Percentiles rank a stretch among this genome's conserved stretches.
These are phyloP conservation scores for Kluyveromyces marxianus DNA, from an alignment of 1,139 yeast genomes.

Conservation along the genomic window DNA sequence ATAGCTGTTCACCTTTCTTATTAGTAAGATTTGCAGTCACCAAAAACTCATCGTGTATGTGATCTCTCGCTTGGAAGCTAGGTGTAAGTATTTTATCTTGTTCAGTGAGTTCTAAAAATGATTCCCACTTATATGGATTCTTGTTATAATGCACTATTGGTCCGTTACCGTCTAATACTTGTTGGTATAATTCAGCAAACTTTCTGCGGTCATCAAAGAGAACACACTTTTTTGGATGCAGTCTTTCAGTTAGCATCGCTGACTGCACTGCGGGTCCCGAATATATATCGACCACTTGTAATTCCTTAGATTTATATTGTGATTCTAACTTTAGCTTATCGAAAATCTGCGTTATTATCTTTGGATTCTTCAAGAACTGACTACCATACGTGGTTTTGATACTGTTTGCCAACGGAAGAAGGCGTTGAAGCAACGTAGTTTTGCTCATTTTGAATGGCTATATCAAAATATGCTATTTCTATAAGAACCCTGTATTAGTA, in stretches of 20 bases:
- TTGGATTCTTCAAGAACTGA: slow-evolving; percentile 11
- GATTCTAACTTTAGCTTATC: slow-evolving; percentile 29
- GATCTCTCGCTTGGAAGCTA: slow-evolving; percentile 33
- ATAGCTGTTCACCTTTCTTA: slow-evolving; percentile 53
- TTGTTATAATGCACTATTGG: slow-evolving; percentile 28
- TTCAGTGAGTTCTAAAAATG: slow-evolving; percentile 42
- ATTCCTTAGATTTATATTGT: slow-evolving; percentile 37
- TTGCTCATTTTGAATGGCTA: background rate
- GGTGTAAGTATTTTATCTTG: slow-evolving; percentile 40
- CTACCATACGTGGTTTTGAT: slow-evolving; percentile 5
- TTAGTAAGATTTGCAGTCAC: slow-evolving; percentile 59
- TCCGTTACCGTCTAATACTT: background rate
- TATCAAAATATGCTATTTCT: background rate
- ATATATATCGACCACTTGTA: slow-evolving; percentile 61
- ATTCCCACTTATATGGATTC: slow-evolving; percentile 58
- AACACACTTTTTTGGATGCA: slow-evolving; percentile 54
- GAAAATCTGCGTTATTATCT: slow-evolving; percentile 16
- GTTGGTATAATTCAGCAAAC: slow-evolving; percentile 21
- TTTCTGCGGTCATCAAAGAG: slow-evolving; percentile 39
- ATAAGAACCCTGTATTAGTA: background rate
- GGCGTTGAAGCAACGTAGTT: background rate
- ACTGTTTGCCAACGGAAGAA: slow-evolving; percentile 1
- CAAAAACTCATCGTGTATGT: slow-evolving; percentile 56
- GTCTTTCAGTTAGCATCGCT: slow-evolving; percentile 41
- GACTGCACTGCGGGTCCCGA: slow-evolving; percentile 50